phyloP scores from a whole-genome alignment of 768 basidiomycete species.

The Pleurotus djamor region DNA sequence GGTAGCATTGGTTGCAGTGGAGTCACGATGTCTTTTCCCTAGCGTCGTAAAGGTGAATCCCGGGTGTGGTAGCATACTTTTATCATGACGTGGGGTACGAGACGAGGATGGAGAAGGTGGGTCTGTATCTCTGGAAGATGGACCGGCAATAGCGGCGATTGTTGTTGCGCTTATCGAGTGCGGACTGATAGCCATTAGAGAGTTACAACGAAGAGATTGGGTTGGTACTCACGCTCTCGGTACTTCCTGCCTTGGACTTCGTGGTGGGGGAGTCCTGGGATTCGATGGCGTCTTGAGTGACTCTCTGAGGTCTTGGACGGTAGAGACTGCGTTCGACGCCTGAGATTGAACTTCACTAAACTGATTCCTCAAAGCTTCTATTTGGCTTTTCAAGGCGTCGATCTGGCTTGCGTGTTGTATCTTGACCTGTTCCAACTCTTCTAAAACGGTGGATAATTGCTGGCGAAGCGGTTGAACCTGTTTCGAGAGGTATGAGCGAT shows the following conservation, averaged over 20 bases:
- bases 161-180: conserved; percentile 6
- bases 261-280: conserved; percentile 6
- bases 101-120: conserved; percentile 8
- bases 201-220: too few species aligned
- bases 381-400: conserved; percentile 28
- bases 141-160: neutral
- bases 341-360: conserved; percentile 25
- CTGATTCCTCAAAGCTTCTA: conserved; percentile 29
- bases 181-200: neutral
- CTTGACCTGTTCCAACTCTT: conserved; percentile 26
- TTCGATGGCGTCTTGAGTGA: conserved; percentile 4
- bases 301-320: conserved; percentile 16
- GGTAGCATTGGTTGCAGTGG: conserved; percentile 38
- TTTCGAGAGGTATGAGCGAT: neutral
- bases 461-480: conserved; percentile 2
- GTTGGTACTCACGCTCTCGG: neutral
- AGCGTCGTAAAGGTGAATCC: conserved; percentile 45
- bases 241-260: conserved; percentile 3
- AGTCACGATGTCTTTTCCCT: conserved; percentile 67
- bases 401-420: conserved; percentile 30
- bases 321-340: conserved; percentile 12
- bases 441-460: conserved; percentile 17
- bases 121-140: conserved; percentile 1
- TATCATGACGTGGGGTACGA: conserved; percentile 10
- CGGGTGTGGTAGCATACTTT: conserved; percentile 24